Conservation (phyloP, 2,329 filamentous ascomycete genomes). For the Leptographium galeiforme region DNA sequence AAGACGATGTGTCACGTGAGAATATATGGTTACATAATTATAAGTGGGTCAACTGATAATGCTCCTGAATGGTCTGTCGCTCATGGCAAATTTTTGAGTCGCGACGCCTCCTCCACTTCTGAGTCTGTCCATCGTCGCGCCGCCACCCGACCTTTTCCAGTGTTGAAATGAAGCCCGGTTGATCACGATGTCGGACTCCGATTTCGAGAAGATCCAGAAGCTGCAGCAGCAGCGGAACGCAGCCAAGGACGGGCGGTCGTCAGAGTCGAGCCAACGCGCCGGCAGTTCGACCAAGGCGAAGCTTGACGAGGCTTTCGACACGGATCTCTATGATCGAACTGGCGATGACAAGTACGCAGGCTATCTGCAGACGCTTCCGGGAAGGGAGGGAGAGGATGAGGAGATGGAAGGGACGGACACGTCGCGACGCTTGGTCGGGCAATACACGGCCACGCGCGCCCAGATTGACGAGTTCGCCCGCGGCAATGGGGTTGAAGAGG, state of each 20-base stretch:
- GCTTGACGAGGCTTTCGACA: constrained; percentile 81
- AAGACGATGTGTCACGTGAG: background rate
- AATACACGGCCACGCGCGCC: constrained; percentile 85
- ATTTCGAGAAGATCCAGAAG: constrained; percentile 77
- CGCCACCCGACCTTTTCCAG: background rate
- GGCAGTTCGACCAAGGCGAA: constrained; percentile 81
- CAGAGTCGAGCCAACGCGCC: constrained; percentile 65
- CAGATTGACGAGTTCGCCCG: constrained; percentile 91
- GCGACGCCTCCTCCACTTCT: background rate
- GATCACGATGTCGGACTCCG: constrained; percentile 55
- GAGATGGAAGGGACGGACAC: constrained; percentile 63
- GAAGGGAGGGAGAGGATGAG: constrained; percentile 67
- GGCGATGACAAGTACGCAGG: constrained; percentile 71
- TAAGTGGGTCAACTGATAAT: background rate
- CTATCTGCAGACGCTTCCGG: constrained; percentile 81
- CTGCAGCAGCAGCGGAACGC: constrained; percentile 90
- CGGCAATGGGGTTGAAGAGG: constrained; percentile 76
- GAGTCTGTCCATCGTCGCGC: background rate
- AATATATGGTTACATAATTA: background rate
- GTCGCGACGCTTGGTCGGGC: constrained; percentile 70
- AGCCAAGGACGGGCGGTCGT: constrained; percentile 68
- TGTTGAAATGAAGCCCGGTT: background rate
- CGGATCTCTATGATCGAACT: constrained; percentile 63
- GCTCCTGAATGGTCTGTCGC: background rate
- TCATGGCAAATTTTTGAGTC: background rate